Evolutionary conservation across 495 filamentous ascomycete species (phyloP).

Genomic region (Lasiosphaeria hispida): DNA sequence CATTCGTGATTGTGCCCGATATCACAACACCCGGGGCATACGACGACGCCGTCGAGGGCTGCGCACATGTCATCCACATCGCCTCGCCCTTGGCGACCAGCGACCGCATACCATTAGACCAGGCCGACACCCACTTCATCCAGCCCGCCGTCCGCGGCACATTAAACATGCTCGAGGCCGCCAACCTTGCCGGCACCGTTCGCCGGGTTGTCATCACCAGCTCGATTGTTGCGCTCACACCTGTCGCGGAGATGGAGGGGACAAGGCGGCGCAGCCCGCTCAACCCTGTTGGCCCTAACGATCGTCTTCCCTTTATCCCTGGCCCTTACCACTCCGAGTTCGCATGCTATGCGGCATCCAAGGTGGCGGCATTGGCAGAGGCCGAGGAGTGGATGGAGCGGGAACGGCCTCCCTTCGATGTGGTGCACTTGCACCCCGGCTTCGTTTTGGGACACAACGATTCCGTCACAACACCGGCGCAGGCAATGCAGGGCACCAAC

Average conservation of each 20-base stretch:
- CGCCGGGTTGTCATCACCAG: constrained; percentile 61
- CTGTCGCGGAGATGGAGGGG: constrained; percentile 26
- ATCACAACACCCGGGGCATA: constrained; percentile 44
- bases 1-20: constrained; percentile 48
- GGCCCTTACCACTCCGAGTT: constrained; percentile 40
- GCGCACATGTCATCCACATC: constrained; percentile 51
- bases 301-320: constrained; percentile 26
- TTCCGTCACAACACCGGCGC: constrained; percentile 29
- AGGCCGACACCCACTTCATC: constrained; percentile 62
- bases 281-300: constrained; percentile 21
- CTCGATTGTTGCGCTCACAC: constrained; percentile 38
- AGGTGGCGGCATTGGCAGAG: constrained; percentile 41
- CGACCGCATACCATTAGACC: constrained; percentile 37
- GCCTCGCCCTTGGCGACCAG: constrained; percentile 55
- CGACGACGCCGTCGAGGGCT: constrained; percentile 45
- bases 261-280: constrained; percentile 7
- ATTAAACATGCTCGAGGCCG: constrained; percentile 66
- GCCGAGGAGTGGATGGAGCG: constrained; percentile 42
- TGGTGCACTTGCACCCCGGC: constrained; percentile 46
- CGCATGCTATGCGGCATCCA: constrained; percentile 40
- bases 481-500: constrained; percentile 39
- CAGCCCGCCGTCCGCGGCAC: constrained; percentile 74
- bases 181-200: constrained; percentile 58
- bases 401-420: constrained; percentile 43
- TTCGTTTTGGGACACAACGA: constrained; percentile 47